Evolutionary conservation across 2,329 filamentous ascomycete species (phyloP), one percentile per base, ranked within the genome.

Genomic region (Podosphaera fusca): DNA sequence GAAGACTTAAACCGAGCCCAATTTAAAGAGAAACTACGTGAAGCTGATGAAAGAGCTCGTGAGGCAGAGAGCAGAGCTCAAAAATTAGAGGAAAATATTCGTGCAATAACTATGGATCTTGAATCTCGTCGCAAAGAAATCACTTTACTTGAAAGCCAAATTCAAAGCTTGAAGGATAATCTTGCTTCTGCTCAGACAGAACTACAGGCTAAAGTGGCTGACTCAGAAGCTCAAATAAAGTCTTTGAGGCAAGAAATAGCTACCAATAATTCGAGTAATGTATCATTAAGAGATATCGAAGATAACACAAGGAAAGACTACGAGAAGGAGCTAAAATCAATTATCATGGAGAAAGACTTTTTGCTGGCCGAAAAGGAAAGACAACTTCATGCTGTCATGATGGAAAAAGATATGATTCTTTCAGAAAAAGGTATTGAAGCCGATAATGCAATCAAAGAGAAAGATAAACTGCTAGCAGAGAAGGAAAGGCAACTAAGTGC

Each of bases 121-220:
- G 57, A 66, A 35, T 45, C 60, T 2, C 65, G 64, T 21, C 66
- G 67, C 54, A 59, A 65, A 33, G 63, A 63, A 34, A 64, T 68
- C 40, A 57, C 62, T 6, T 56, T 60, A 36, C 59, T 71, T 9
- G 67, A 67, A 61, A 62, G 62, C 35, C 60, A 69, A 47, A 59
- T 67, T 6, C 62, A 65, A 47, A 64, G 64, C 7, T 52, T 67
- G 4, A 62, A 63, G 40, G 63, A 67, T n/a, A 61, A 66, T 47
- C 59, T 64, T 12, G 59, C 58, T 2, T 63, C 66, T 14, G 58
- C 58, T 34, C 62, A 60, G 45, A 65, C 65, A 35, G 66, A 67
- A 55, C 57, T 64, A 4, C 61, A 67, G 55, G 57, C 55, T 52
- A 63, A 63, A 50, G 61, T 66, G 35, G 59, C 60, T n/a, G 62